A percentile compares a stretch with the other conserved stretches of the same genome.
phyloP scores from a whole-genome alignment of 2,329 filamentous ascomycete species.

The Fusarium sterilihyphosum region DNA sequence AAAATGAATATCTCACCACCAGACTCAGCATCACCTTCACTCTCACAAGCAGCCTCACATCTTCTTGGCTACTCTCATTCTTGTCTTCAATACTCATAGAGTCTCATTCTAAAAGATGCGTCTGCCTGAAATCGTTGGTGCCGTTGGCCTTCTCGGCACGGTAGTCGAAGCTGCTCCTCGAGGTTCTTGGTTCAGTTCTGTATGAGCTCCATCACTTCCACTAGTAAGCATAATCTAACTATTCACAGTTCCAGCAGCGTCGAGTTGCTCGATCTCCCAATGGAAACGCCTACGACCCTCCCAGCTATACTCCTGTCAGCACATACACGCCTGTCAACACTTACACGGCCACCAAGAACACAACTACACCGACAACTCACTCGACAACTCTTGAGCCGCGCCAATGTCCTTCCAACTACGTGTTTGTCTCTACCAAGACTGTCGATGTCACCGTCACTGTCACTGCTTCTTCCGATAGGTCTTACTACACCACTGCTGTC shows the following conservation, averaged over 20 bases:
- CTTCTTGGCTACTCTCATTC: slow-evolving; percentile 10
- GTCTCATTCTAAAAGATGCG: slow-evolving; percentile 33
- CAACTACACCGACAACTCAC: slow-evolving; percentile 15
- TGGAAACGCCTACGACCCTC: slow-evolving; percentile 3
- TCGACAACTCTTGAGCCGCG: slow-evolving; percentile 13
- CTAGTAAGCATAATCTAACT: slow-evolving; percentile 7
- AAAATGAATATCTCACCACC: slow-evolving; percentile 26
- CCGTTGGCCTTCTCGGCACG: slow-evolving; percentile 40
- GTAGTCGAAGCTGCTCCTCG: slow-evolving; percentile 42
- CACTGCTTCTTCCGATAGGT: slow-evolving; percentile 42
- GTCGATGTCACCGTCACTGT: slow-evolving; percentile 50
- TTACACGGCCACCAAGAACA: slow-evolving; percentile 20
- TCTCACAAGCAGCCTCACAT: slow-evolving; percentile 20
- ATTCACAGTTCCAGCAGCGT: slow-evolving; percentile 1
- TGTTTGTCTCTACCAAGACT: slow-evolving; percentile 46
- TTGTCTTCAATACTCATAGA: neutral
- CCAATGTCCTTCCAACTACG: slow-evolving; percentile 38
- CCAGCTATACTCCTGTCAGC: slow-evolving; percentile 13
- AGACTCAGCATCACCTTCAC: slow-evolving; percentile 31
- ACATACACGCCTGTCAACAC: slow-evolving; percentile 3
- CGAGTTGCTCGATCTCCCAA: slow-evolving; percentile 8
- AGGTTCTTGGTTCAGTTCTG: slow-evolving; percentile 24
- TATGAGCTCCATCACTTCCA: slow-evolving; percentile 6
- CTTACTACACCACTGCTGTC: slow-evolving; percentile 27
- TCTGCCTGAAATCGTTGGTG: slow-evolving; percentile 38